A percentile compares a stretch with the other conserved stretches of the same genome.
Evolutionary conservation across 345 rosid genomes (phyloP).

Genomic region (Turnera subulata): DNA sequence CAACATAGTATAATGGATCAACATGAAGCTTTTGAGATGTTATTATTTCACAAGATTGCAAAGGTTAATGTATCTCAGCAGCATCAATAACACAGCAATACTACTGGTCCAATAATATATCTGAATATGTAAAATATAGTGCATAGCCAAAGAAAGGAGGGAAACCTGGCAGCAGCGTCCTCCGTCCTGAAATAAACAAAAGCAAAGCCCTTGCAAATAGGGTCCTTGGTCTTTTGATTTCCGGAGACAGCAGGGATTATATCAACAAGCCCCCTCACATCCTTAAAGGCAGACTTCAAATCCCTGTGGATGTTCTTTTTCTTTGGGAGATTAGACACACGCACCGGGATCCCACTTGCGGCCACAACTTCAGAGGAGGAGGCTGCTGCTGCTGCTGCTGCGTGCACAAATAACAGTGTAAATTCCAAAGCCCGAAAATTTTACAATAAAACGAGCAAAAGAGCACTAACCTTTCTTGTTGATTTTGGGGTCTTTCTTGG

Average conservation of each 20-base stretch:
- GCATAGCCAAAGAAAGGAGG: background rate
- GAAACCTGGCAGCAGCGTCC: conserved; percentile 64
- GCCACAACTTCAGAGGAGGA: too few relatives aligned
- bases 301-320: conserved; percentile 86
- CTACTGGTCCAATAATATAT: too few relatives aligned
- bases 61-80: too few relatives aligned
- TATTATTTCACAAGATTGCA: too few relatives aligned
- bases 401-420: conserved; percentile 2
- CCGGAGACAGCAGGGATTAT: conserved; percentile 77
- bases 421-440: background rate
- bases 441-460: background rate
- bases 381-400: conserved; percentile 41
- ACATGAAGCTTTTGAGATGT: too few relatives aligned
- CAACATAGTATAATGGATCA: background rate
- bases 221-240: conserved; percentile 84
- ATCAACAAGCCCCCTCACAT: conserved; percentile 48
- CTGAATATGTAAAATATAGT: too few relatives aligned
- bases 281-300: conserved; percentile 64
- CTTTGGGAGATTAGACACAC: conserved; percentile 70
- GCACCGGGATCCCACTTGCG: conserved; percentile 53
- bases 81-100: too few relatives aligned
- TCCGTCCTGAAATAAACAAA: conserved; percentile 64
- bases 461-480: conserved; percentile 31
- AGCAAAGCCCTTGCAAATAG: conserved; percentile 76
- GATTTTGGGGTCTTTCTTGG: conserved; percentile 25